Conservation (phyloP, 2,329 filamentous ascomycete genomes). For the Fusarium caatingaense region DNA sequence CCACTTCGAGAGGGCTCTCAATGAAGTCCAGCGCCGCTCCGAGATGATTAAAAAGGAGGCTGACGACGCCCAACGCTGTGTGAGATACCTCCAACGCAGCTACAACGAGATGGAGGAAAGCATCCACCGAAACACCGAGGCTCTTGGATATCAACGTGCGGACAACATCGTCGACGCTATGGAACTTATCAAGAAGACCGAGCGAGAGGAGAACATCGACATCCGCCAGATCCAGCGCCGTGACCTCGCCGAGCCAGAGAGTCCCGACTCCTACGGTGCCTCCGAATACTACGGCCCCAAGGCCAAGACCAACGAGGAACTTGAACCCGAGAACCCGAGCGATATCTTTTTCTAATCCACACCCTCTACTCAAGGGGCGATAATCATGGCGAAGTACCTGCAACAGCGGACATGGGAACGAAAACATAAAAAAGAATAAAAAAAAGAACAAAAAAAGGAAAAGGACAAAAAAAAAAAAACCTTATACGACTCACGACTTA, state of each 20-base stretch:
- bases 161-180: neutral
- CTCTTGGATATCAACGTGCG: constrained; percentile 4
- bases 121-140: neutral
- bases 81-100: neutral
- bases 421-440: neutral
- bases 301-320: neutral
- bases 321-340: neutral
- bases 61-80: neutral
- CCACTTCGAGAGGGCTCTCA: neutral
- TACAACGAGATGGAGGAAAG: neutral
- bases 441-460: neutral
- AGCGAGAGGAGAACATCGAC: constrained; percentile 2
- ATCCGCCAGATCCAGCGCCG: neutral
- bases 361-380: too few relatives aligned
- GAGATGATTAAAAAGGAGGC: constrained; percentile 2
- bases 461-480: neutral
- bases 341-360: constrained; percentile 8
- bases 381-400: neutral
- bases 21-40: neutral
- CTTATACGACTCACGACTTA: neutral
- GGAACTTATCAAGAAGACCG: constrained; percentile 4
- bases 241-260: neutral
- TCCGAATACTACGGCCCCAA: neutral
- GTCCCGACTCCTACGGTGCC: constrained; percentile 5
- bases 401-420: neutral